Conservation (phyloP, 1,139 yeast species). For the Chernovozyma sophiae-reginae region DNA sequence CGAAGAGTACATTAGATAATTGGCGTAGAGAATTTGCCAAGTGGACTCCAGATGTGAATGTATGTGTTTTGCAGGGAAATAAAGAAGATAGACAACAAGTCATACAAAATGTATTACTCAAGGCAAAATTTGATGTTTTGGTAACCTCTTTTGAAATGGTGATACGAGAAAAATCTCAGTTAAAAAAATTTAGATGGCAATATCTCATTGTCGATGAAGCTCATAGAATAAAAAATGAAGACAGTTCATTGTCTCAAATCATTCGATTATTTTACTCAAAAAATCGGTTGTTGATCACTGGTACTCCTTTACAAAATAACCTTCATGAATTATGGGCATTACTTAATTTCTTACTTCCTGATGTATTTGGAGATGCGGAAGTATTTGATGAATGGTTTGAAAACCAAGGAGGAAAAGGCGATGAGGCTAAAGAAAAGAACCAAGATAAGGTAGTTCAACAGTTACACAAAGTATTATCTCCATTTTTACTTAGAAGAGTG, state of each 20-base stretch:
- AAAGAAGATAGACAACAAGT: conserved; percentile 58
- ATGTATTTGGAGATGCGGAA: conserved; percentile 70
- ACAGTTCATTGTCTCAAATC: conserved; percentile 68
- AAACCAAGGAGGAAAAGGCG: conserved; percentile 21
- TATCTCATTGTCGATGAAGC: conserved; percentile 79
- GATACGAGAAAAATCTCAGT: conserved; percentile 62
- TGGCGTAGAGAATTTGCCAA: conserved; percentile 74
- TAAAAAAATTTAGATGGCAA: conserved; percentile 67
- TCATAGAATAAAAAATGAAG: conserved; percentile 77
- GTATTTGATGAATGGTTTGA: conserved; percentile 74
- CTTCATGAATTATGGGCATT: conserved; percentile 80
- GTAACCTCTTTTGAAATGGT: conserved; percentile 76
- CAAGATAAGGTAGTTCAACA: conserved; percentile 69
- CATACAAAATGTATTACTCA: conserved; percentile 46
- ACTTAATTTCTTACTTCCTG: conserved; percentile 69
- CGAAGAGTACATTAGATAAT: conserved; percentile 75
- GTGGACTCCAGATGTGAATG: conserved; percentile 77
- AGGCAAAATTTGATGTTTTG: conserved; percentile 68
- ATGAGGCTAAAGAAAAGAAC: conserved; percentile 26
- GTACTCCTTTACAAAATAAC: conserved; percentile 79
- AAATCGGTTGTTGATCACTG: conserved; percentile 69
- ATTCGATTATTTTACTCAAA: conserved; percentile 68
- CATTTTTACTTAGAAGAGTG: conserved; percentile 69
- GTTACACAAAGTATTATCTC: conserved; percentile 80
- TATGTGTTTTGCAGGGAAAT: conserved; percentile 68